Base-by-base conservation (phyloP, 2,329 filamentous ascomycete genomes). In the Fusarium sp. region DNA sequence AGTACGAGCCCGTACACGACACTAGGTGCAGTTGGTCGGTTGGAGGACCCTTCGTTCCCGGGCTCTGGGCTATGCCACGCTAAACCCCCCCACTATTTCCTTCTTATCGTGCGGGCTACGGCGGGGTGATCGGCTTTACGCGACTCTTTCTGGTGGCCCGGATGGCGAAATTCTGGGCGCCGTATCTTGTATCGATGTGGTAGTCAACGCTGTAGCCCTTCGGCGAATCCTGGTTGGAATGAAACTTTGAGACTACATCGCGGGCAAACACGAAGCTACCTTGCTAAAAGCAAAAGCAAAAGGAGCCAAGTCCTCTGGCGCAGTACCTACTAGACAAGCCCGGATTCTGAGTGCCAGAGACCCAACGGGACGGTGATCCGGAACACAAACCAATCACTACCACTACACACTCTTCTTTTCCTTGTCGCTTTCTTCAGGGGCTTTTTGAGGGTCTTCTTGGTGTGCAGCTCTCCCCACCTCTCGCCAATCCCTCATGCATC, bases 191-290 rank as follows among this genome's bases (percentile, higher is more conserved):
- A 69, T 69, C 72, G 28, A 58, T 35, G 63, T 35, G 28, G 47
- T 69, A 52, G 38, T 44, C 38, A 42, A 15, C n/a, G 11, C 47
- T 75, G 72, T 70, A 73, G 58, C 40, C 25, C 30, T 25, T 66
- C 64, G 63, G 73, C 70, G 57, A 69, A 53, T 53, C 67, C 52
- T 69, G 49, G 67, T 57, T 64, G 70, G 70, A 64, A 75, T 69
- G 73, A 60, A 54, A 75, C 67, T 44, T 69, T 49, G 42, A 30
- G 30, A 52, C 40, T 25, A 58, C 60, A 54, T 74, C 46, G 44
- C 52, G 47, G 68, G 60, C 69, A 72, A 74, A 74, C 64, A 70
- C 46, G 68, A 70, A 52, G 68, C 57, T 59, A 67, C 44, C 52
- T 33, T 33, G 32, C 33, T 37, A 37, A 37, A 19, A 23, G 5